Base-by-base conservation (phyloP, 441 rosid genomes). In the Adansonia gregorii region DNA sequence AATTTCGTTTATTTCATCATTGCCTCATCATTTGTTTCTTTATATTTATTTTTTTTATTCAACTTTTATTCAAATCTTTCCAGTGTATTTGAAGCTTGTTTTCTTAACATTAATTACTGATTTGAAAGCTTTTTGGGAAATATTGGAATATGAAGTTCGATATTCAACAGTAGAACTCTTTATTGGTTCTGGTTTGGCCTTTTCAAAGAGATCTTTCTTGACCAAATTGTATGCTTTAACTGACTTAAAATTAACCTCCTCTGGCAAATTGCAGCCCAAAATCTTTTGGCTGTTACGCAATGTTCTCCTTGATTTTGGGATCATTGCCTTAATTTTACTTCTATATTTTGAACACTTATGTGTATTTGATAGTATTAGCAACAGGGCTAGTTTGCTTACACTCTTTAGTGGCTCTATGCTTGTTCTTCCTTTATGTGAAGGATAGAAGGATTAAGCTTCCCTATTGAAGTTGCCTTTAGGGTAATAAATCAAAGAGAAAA, bases 71-170 rank as follows among this genome's bases (percentile, higher is more conserved):
- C 19, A 69, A 14, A 69, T 5, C 7, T 68, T 22, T 24, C 41
- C 9, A 0, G 58, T 68, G 19, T 56, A 11, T 68, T 67, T 68
- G 73, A 20, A 12, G 41, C 17, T 48, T 69, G 12, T 68, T 68
- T 69, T 11, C 14, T 22, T 6, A 67, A 10, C 43, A 49, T 49
- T 48, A 49, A 10, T 70, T 51, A 54, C 27, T 52, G 20, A 8
- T 8, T 8, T 60, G 46, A 52, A 52, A 27, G 1, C 15, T 8
- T 52, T 31, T 52, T 59, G 56, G 12, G 51, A 70, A 48, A 48
- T 24, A 70, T 15, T 70, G 24, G 74, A 52, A 49, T n/a, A 70
- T 15, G 61, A n/a, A 31, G 52, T 51, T 69, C 27, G 46, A 52
- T 27, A 70, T 51, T 70, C 27, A 27, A 51, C 60, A 15, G 15